These are phyloP conservation scores for Tolypocladium sp. DNA, from an alignment of 2,329 filamentous ascomycete species.

Conservation along the genomic window DNA sequence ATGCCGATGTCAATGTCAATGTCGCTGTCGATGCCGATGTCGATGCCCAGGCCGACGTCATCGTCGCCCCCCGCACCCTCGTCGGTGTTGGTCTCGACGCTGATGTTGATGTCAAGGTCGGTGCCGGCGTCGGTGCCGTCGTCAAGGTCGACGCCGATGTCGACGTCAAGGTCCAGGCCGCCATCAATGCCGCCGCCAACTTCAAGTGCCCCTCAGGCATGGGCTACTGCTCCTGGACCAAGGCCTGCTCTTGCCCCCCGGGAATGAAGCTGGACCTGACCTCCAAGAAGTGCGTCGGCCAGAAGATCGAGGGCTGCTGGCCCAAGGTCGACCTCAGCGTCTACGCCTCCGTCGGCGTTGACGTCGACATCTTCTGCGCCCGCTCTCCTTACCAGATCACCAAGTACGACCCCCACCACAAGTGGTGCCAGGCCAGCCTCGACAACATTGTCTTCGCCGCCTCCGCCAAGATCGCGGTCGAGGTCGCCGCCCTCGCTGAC, in stretches of 20 bases:
- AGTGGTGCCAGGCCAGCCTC: conserved; percentile 25
- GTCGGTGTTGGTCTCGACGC: conserved; percentile 4
- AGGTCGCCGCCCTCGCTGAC: conserved; percentile 11
- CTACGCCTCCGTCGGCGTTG: conserved; percentile 15
- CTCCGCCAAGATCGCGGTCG: conserved; percentile 16
- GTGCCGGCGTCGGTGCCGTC: conserved; percentile 4
- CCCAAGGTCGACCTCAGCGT: conserved; percentile 18
- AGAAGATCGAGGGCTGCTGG: conserved; percentile 19
- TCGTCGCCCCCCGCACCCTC: conserved; percentile 1
- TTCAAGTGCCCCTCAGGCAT: conserved; percentile 24
- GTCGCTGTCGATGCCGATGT: conserved; percentile 6
- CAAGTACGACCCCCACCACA: conserved; percentile 21
- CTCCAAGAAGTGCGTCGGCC: conserved; percentile 16
- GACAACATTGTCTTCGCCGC: conserved; percentile 24
- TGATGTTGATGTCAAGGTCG: conserved; percentile 2
- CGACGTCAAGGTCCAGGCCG: conserved; percentile 9
- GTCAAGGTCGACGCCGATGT: conserved; percentile 3
- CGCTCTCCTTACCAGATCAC: conserved; percentile 23
- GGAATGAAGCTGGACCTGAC: conserved; percentile 28
- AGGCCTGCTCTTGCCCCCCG: conserved; percentile 32
- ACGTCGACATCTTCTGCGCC: conserved; percentile 24
- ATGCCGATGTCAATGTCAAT: conserved; percentile 8
- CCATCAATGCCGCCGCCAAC: conserved; percentile 8
- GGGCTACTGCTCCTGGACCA: conserved; percentile 27
- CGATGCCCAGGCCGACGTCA: conserved; percentile 4